Evolutionary conservation across 371 early-diverging fungal species (phyloP).

Genomic region (Dipsacomyces acuminosporus): DNA sequence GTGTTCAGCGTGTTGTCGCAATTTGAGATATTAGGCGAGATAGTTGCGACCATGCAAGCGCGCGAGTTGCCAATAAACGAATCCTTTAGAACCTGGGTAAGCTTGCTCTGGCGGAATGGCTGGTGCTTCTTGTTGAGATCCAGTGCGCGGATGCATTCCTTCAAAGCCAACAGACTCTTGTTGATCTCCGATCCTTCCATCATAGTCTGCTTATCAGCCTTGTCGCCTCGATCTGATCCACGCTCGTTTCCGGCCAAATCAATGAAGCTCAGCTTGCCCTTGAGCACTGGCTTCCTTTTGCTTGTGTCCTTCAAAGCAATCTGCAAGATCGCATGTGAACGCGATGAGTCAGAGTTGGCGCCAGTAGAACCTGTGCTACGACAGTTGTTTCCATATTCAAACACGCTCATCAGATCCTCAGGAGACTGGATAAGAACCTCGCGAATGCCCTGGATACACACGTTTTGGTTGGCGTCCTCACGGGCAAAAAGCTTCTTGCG

Average conservation of each 20-base stretch:
- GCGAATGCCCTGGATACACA: constrained; percentile 79
- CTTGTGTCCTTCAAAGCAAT: constrained; percentile 73
- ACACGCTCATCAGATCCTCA: constrained; percentile 77
- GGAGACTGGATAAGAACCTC: constrained; percentile 76
- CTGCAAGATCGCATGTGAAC: constrained; percentile 98
- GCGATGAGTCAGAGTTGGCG: constrained; percentile 93
- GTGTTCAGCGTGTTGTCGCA: constrained; percentile 98
- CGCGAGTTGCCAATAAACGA: constrained; percentile 96
- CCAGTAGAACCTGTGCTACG: constrained; percentile 92
- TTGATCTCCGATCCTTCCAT: constrained; percentile 99
- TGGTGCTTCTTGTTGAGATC: constrained; percentile 91
- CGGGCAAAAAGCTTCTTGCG: constrained; percentile 85
- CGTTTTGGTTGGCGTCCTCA: constrained; percentile 92
- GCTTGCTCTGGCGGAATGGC: constrained; percentile 95
- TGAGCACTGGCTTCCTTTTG: constrained; percentile 50
- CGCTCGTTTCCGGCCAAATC: constrained; percentile 99
- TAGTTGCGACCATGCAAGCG: constrained; percentile 97
- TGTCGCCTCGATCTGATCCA: constrained; percentile 94
- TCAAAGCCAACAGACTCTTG: constrained; percentile 93
- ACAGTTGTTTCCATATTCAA: constrained; percentile 82
- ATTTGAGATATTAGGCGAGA: constrained; percentile 87
- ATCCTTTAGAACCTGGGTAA: constrained; percentile 97
- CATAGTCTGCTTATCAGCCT: constrained; percentile 79
- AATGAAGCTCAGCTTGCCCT: constrained; percentile 92
- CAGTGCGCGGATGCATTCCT: constrained; percentile 96